Evolutionary conservation across 2,329 filamentous ascomycete species (phyloP).

Genomic region (Botrytis porri): DNA sequence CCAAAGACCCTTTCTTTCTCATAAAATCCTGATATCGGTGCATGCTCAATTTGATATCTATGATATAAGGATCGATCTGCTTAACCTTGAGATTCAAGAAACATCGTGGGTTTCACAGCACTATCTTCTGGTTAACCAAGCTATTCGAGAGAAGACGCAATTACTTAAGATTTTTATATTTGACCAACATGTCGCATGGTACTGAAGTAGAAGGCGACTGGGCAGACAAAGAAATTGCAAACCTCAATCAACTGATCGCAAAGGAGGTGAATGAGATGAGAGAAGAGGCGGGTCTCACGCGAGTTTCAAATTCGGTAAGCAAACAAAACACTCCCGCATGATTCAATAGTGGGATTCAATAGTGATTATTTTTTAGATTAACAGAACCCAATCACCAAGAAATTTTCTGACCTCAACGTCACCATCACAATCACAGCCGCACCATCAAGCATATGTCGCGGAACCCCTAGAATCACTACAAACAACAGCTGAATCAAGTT

Average conservation of each 20-base stretch:
- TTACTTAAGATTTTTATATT: not conserved
- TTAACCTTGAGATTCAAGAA: not conserved
- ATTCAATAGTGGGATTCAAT: not conserved
- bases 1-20: too few relatives aligned
- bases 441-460: not conserved
- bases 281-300: not conserved
- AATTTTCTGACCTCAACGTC: not conserved
- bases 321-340: not conserved
- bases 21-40: rapidly evolving
- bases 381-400: not conserved
- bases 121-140: not conserved
- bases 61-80: not conserved
- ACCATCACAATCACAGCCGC: too few relatives aligned
- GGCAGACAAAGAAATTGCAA: not conserved
- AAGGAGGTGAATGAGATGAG: not conserved
- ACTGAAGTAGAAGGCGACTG: not conserved
- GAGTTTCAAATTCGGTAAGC: not conserved
- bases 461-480: too few relatives aligned
- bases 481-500: not conserved
- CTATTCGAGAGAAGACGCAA: rapidly evolving
- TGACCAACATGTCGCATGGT: not conserved
- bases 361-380: not conserved
- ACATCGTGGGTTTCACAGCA: not conserved
- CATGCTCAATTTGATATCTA: too few relatives aligned
- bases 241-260: not conserved